Evolutionary conservation across 2,329 filamentous ascomycete species (phyloP), one percentile per base, ranked within the genome.

Genomic region (Trichoderma oligosporum): DNA sequence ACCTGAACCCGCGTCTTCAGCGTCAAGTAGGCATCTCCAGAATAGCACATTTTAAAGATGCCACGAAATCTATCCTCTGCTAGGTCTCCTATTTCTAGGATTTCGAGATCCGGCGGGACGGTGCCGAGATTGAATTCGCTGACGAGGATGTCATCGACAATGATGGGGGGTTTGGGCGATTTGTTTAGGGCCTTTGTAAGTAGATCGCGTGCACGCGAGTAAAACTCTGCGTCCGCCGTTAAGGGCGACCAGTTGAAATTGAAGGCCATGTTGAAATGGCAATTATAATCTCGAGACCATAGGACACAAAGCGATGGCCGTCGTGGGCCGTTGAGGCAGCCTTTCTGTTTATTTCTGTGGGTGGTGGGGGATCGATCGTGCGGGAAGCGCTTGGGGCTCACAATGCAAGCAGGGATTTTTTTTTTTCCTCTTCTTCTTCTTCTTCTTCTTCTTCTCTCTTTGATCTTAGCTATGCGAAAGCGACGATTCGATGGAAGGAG

Each of bases 221-320:
- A 93, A 74, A 94, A 94, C 66, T 86, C 84, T 68, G 90, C 93
- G 78, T 97, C 94, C 70, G 93, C 93, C 77, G 95, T 94, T 64
- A 99, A 82, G 70, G 94, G 94, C 83, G 91, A 96, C 94, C 94
- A 99, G 90, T 97, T 97, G 89, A 99, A 99, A 81, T 97, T 97
- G 88, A 99, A 99, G 66, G 94, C 94, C 94, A 99, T 99, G 75
- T 76, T 80, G 74, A 76, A 74, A 76, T 77, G 74, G 75, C 76
- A 62, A 63, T 68, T 63, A 67, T 64, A 54, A 65, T 64, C 65
- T 67, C 66, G 66, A 62, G 60, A 68, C 65, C 72, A 74, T 74
- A 64, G 62, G 63, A 61, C 59, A 61, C 41, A 29, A 51, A 60
- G 59, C 41, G 52, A 62, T 61, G 63, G 54, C 65, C 66, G 62